phyloP scores from a whole-genome alignment of 2,329 filamentous ascomycete genomes.

The Seiridium cupressi region DNA sequence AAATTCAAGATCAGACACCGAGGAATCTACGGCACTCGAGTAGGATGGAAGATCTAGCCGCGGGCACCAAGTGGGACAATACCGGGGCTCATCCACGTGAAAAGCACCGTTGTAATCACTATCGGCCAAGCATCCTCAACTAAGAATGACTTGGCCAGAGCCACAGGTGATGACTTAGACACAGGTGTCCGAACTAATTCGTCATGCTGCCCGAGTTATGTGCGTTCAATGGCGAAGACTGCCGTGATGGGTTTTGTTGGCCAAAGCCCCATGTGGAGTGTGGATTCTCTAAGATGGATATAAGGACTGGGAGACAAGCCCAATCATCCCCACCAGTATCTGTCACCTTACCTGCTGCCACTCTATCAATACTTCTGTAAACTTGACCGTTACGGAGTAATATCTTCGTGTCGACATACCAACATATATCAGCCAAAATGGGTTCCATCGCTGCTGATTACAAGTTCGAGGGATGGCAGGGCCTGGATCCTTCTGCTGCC shows the following conservation, averaged over 20 bases:
- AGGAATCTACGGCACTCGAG: not conserved
- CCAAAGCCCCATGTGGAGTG: not conserved
- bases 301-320: not conserved
- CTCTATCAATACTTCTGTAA: no score
- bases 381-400: no score
- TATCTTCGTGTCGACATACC: not conserved
- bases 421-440: not conserved
- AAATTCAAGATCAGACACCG: not conserved
- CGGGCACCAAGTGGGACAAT: not conserved
- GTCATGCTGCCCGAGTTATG: not conserved
- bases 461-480: conserved; percentile 17
- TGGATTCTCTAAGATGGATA: not conserved
- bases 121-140: no score
- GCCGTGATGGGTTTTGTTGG: not conserved
- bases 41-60: not conserved
- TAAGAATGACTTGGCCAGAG: no score
- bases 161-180: not conserved
- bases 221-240: not conserved
- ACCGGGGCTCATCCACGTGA: not conserved
- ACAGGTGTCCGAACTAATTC: not conserved
- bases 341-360: not conserved
- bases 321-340: not conserved
- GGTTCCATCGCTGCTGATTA: conserved; percentile 4
- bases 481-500: conserved; percentile 10
- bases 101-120: not conserved